Evolutionary conservation across 257 asterid species (phyloP).

Genomic region (Capsicum pubescens): DNA sequence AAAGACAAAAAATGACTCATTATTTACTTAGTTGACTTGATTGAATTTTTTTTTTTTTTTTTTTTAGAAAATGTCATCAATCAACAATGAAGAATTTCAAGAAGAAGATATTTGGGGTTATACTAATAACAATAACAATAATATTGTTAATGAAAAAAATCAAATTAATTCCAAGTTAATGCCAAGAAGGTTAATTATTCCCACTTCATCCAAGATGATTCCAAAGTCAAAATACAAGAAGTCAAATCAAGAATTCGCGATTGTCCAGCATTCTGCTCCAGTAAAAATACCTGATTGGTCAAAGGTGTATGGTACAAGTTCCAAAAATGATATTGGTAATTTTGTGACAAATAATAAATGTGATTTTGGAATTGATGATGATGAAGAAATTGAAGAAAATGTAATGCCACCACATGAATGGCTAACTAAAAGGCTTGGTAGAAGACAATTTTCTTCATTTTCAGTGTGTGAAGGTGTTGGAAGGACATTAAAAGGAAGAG

Average conservation of each 20-base stretch:
- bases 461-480: constrained; percentile 76
- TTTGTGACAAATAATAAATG: constrained; percentile 31
- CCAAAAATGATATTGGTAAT: not conserved
- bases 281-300: constrained; percentile 56
- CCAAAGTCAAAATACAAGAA: constrained; percentile 23
- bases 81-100: constrained; percentile 22
- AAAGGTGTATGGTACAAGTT: constrained; percentile 46
- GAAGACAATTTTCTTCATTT: constrained; percentile 44
- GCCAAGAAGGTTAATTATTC: not conserved
- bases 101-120: constrained; percentile 25
- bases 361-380: constrained; percentile 45
- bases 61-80: not conserved
- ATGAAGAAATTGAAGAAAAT: constrained; percentile 36
- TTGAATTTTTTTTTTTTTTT: not conserved
- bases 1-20: not conserved
- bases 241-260: not conserved
- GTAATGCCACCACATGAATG: constrained; percentile 65
- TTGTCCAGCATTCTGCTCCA: not conserved
- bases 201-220: not conserved
- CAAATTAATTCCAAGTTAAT: not conserved
- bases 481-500: constrained; percentile 73
- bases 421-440: constrained; percentile 49
- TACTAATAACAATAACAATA: not conserved
- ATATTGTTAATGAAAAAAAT: not conserved
- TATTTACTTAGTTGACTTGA: constrained; percentile 3